Evolutionary conservation across 768 basidiomycete genomes (phyloP), one percentile per base, ranked within the genome.

Genomic region (Pholiota microspora): DNA sequence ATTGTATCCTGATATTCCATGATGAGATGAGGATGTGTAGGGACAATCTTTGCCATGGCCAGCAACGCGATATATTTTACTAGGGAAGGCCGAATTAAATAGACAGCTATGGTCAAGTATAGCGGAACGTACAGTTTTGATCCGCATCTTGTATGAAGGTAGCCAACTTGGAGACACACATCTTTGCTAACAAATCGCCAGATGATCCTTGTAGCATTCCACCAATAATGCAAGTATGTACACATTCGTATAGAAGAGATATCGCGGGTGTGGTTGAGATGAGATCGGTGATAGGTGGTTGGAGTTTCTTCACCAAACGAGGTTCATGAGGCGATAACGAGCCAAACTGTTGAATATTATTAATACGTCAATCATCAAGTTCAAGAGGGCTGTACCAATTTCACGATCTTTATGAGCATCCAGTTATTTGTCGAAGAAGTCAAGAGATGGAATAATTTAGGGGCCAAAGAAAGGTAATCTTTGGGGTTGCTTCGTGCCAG

Each of bases 391-490:
- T 54, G 63, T 69, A 94, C 96, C 69, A 98, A 71, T 73, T 99
- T 99, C 67, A 98, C 86, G 51, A 98, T 88, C 73, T 99, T 99
- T 70, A 99, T 99, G 55, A 99, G 80, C 92, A 98, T 96, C 97
- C 97, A 99, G 63, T 99, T 99, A 69, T 99, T 98, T 8, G 91
- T 89, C 9, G 94, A 94, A 2, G 88, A 93, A 0, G 93, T 97
- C 55, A 99, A 74, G 9, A 98, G 79, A 63, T 91, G 92, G 69
- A 98, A 99, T 51, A 98, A 70, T 62, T 91, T 90, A 8, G 97
- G 97, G 2, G 96, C 97, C 35, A 99, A 72, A 3, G 85, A 77
- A 7, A 99, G 77, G 66, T 93, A 94, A 56, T 90, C 89, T 55
- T 75, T 72, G 7, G 95, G 93, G 57, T 86, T 86, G 42, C 81